Percentiles rank a stretch among this genome's conserved stretches.
These are phyloP conservation scores for Coniochaeta pulveracea DNA, from an alignment of 2,329 filamentous ascomycete genomes.

Conservation along the genomic window DNA sequence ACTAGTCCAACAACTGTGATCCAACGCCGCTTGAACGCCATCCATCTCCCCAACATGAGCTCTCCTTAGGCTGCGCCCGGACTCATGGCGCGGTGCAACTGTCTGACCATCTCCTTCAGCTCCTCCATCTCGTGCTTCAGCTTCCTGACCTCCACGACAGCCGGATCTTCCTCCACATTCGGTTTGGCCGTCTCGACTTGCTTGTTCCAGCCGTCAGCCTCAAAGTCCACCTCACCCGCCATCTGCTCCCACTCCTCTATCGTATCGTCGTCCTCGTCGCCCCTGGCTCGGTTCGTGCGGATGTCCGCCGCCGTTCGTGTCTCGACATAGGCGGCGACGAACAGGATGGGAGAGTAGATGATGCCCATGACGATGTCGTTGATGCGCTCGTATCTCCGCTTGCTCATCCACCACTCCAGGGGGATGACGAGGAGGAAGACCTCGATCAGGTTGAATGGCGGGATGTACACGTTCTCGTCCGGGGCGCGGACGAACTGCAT, in stretches of 20 bases:
- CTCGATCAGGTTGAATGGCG: slow-evolving; percentile 90
- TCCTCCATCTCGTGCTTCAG: slow-evolving; percentile 47
- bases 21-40: too few relatives aligned
- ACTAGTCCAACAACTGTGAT: too few relatives aligned
- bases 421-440: slow-evolving; percentile 67
- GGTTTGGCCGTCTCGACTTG: slow-evolving; percentile 64
- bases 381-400: slow-evolving; percentile 59
- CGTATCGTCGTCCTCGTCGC: slow-evolving; percentile 82
- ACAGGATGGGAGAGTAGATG: slow-evolving; percentile 73
- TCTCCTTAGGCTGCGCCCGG: too few relatives aligned
- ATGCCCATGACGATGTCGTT: slow-evolving; percentile 84
- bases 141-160: slow-evolving; percentile 56
- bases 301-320: slow-evolving; percentile 55
- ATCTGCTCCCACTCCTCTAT: slow-evolving; percentile 92
- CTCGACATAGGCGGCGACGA: slow-evolving; percentile 67
- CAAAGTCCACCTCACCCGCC: slow-evolving; percentile 60
- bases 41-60: too few relatives aligned
- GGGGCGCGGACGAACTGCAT: slow-evolving; percentile 95
- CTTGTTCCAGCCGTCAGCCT: slow-evolving; percentile 76
- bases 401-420: slow-evolving; percentile 93
- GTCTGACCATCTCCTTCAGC: slow-evolving; percentile 36
- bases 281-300: slow-evolving; percentile 59
- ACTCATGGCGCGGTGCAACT: slow-evolving; percentile 13
- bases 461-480: slow-evolving; percentile 96
- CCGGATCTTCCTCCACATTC: slow-evolving; percentile 70